A percentile compares a stretch with the other conserved stretches of the same genome.
These are phyloP conservation scores for Aspergillus novofumigatus DNA, from an alignment of 2,329 filamentous ascomycete species.

Conservation along the genomic window DNA sequence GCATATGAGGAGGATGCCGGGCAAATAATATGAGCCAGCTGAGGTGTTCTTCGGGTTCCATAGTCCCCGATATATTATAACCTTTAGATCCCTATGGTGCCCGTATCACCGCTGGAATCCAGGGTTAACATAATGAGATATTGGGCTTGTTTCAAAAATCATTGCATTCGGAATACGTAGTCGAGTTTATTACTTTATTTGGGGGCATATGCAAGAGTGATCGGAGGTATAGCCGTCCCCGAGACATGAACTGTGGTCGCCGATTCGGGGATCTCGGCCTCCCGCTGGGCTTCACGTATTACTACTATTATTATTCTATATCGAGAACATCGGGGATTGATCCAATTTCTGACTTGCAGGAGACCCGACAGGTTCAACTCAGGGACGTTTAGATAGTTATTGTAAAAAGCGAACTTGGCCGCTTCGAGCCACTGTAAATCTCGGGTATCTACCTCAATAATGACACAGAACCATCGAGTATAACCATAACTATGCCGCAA, in stretches of 20 bases:
- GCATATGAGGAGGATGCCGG: conserved; percentile 36
- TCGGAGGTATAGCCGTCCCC: background rate
- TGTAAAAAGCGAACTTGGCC: background rate
- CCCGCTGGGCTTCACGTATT: conserved; percentile 3
- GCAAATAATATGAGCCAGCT: conserved; percentile 10
- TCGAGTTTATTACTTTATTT: background rate
- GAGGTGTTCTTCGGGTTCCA: conserved; percentile 11
- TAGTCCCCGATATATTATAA: conserved; percentile 8
- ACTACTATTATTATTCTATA: background rate
- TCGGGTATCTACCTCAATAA: too few relatives aligned
- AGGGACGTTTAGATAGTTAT: background rate
- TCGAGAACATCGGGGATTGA: background rate
- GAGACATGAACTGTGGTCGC: conserved; percentile 9
- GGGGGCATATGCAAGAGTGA: background rate
- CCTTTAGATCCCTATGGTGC: background rate
- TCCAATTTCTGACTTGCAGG: background rate
- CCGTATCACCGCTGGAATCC: background rate
- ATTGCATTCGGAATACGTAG: background rate
- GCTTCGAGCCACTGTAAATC: background rate
- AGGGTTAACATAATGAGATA: background rate
- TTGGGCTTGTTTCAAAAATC: background rate
- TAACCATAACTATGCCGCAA: conserved; percentile 6
- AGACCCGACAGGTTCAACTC: background rate
- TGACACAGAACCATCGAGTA: background rate
- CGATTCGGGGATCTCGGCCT: conserved; percentile 17